Conservation (phyloP, 2,329 filamentous ascomycete species). For the Pseudodiploospora longispora region DNA sequence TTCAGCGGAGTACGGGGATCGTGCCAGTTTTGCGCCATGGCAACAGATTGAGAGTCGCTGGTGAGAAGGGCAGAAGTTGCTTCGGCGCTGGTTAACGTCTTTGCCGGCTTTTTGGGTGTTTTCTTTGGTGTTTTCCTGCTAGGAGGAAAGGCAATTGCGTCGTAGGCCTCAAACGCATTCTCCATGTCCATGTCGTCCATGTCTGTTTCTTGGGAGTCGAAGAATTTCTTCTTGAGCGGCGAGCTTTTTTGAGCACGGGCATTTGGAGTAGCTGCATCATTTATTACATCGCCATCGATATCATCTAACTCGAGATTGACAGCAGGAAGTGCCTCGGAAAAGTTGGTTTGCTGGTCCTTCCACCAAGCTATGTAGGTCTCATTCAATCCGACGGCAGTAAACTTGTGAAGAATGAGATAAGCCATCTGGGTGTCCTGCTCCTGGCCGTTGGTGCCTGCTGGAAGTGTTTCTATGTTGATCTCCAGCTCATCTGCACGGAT, state of each 20-base stretch:
- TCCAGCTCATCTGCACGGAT: conserved; percentile 37
- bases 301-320: not conserved
- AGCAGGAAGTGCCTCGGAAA: not conserved
- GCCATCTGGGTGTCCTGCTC: conserved; percentile 23
- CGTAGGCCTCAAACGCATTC: conserved; percentile 30
- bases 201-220: conserved; percentile 2
- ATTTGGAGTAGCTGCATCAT: not conserved
- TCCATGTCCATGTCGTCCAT: conserved; percentile 18
- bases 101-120: conserved; percentile 1
- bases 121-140: conserved; percentile 7
- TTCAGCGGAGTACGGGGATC: conserved; percentile 37
- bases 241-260: not conserved
- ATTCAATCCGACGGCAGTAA: conserved; percentile 41
- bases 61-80: not conserved
- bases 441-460: not conserved
- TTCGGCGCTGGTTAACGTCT: conserved; percentile 1
- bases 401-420: conserved; percentile 37
- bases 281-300: not conserved
- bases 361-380: conserved; percentile 25
- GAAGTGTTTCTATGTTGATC: conserved; percentile 12
- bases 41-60: conserved; percentile 19
- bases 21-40: conserved; percentile 33
- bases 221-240: not conserved
- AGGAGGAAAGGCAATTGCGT: conserved; percentile 24
- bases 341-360: conserved; percentile 7